Evolutionary conservation across 805 yeast genomes (phyloP).

Genomic region (Teunomyces pallodes): DNA sequence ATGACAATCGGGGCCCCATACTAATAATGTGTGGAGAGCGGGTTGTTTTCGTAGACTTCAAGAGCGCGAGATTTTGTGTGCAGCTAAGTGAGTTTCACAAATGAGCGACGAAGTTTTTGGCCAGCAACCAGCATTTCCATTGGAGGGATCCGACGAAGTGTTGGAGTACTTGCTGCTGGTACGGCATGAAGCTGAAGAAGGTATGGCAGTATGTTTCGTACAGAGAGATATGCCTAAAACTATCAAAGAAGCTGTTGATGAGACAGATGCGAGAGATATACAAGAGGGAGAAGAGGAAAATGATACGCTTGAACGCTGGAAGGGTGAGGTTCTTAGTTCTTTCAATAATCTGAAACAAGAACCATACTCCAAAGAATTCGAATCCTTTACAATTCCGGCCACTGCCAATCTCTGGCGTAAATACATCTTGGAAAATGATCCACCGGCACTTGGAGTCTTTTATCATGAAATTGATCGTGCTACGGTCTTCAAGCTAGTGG

Average conservation of each 20-base stretch:
- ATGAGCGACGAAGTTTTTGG: constrained; percentile 23
- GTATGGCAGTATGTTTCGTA: constrained; percentile 13
- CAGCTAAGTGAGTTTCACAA: background rate
- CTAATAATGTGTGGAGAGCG: background rate
- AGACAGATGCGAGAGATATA: background rate
- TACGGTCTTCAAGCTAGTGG: constrained; percentile 32
- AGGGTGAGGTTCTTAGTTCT: background rate
- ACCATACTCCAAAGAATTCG: background rate
- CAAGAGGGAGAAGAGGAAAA: constrained; percentile 1
- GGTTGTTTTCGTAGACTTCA: background rate
- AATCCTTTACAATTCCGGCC: constrained; percentile 14
- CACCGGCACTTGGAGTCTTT: constrained; percentile 24
- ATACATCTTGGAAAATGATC: constrained; percentile 23
- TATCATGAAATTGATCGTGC: constrained; percentile 25
- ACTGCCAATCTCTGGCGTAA: constrained; percentile 33
- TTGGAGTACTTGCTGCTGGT: constrained; percentile 25
- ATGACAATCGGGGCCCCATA: constrained; percentile 88
- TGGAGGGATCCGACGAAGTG: constrained; percentile 13
- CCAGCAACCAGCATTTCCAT: constrained; percentile 30
- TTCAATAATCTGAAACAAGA: background rate
- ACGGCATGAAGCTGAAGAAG: constrained; percentile 30
- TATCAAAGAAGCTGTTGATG: constrained; percentile 1
- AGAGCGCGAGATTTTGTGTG: constrained; percentile 1
- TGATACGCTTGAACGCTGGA: background rate
- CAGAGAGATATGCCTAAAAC: background rate